A percentile compares a stretch with the other conserved stretches of the same genome.
Conservation (phyloP, 2,329 filamentous ascomycete genomes). For the Phyllosticta ampelicida region DNA sequence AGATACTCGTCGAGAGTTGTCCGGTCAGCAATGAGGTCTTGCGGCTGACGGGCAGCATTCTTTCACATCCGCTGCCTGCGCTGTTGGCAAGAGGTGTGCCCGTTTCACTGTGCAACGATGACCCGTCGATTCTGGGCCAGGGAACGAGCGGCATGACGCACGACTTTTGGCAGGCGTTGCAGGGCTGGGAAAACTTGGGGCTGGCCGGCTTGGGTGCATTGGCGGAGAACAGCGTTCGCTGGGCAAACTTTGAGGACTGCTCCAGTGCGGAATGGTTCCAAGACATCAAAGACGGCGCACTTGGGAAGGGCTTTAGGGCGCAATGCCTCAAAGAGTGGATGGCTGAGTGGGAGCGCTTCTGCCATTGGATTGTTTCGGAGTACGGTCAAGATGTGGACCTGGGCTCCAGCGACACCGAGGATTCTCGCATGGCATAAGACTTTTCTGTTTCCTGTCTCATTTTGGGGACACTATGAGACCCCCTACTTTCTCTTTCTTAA, state of each 20-base stretch:
- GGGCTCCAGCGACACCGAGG: conserved; percentile 28
- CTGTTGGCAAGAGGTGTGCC: conserved; percentile 75
- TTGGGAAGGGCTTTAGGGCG: conserved; percentile 61
- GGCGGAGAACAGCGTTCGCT: conserved; percentile 85
- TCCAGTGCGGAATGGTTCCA: conserved; percentile 57
- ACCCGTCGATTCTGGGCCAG: conserved; percentile 80
- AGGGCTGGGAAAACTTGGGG: conserved; percentile 85
- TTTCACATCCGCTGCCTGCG: conserved; percentile 70
- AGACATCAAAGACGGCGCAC: conserved; percentile 61
- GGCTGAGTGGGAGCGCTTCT: conserved; percentile 78
- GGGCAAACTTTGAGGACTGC: conserved; percentile 81
- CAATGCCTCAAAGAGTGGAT: conserved; percentile 67
- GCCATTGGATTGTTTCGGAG: conserved; percentile 77
- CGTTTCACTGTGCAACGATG: conserved; percentile 80
- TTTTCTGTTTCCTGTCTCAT: not conserved
- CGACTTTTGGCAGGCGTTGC: conserved; percentile 88
- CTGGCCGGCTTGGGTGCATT: conserved; percentile 75
- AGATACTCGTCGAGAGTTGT: conserved; percentile 80
- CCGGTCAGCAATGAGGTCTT: conserved; percentile 86
- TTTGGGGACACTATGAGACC: not conserved
- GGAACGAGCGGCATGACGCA: conserved; percentile 73
- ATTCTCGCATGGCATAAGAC: not conserved
- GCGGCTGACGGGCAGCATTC: conserved; percentile 63
- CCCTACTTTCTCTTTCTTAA: too few species aligned
- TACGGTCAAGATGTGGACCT: conserved; percentile 45